These are phyloP conservation scores for Ilyonectria mors-panacis DNA, from an alignment of 2,329 filamentous ascomycete genomes.

Conservation along the genomic window DNA sequence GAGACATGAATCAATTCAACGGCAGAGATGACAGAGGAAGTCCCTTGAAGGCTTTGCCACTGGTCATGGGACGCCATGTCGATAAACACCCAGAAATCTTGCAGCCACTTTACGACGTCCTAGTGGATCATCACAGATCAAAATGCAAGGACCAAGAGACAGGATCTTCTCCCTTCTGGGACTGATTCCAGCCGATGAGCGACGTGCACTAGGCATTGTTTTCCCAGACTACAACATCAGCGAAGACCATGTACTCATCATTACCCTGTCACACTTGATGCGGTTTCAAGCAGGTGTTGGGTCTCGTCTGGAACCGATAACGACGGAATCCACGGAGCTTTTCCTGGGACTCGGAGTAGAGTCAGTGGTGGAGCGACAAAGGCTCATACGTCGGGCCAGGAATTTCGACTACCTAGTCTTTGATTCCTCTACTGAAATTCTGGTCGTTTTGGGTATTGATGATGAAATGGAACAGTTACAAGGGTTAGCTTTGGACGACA, in stretches of 20 bases:
- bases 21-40: not conserved
- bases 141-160: conserved; percentile 1
- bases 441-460: not conserved
- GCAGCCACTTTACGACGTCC: not conserved
- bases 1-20: not conserved
- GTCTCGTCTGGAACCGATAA: too few relatives aligned
- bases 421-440: not conserved
- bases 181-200: not conserved
- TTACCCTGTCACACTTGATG: not conserved
- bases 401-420: not conserved
- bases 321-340: too few relatives aligned
- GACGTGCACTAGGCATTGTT: not conserved
- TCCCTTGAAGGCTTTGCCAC: not conserved
- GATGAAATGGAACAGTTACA: not conserved
- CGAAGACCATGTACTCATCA: not conserved
- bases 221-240: not conserved
- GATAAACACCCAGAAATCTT: not conserved
- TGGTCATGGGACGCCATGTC: not conserved
- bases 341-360: not conserved
- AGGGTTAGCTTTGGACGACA: not conserved
- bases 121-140: not conserved
- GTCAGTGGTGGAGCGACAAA: not conserved
- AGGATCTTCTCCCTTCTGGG: conserved; percentile 1
- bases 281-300: too few relatives aligned
- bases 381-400: not conserved